Percentiles rank a stretch among this genome's conserved stretches.
Conservation (phyloP, 306 rosid genomes). For the Acacia crassicarpa region DNA sequence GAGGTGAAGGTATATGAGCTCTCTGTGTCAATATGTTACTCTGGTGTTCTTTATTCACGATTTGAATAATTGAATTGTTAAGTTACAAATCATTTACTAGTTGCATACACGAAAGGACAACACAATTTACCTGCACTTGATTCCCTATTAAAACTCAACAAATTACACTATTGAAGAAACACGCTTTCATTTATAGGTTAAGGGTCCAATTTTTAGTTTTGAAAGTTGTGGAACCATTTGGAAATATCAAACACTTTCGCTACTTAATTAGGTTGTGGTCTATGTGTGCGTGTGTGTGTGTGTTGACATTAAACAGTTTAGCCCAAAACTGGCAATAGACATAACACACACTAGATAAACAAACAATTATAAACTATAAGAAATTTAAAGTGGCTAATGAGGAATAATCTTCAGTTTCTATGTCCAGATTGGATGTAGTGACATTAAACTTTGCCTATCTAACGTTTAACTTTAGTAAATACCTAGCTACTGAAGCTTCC, state of each 20-base stretch:
- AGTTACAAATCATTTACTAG: neutral
- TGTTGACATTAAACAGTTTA: too few species aligned
- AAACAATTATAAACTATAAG: neutral
- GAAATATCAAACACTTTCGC: neutral
- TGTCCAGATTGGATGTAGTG: neutral
- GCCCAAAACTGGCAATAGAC: neutral
- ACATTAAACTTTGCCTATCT: neutral
- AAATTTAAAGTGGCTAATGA: neutral
- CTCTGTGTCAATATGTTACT: neutral
- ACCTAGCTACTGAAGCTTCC: conserved; percentile 12
- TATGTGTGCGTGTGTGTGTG: too few species aligned
- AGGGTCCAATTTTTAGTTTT: neutral
- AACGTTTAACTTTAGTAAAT: neutral
- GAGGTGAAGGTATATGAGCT: conserved; percentile 43
- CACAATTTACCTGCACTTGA: neutral
- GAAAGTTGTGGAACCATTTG: neutral
- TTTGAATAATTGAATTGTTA: neutral
- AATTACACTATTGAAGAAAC: neutral
- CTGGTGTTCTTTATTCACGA: neutral
- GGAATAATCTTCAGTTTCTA: neutral
- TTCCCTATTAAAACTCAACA: neutral
- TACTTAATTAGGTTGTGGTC: neutral
- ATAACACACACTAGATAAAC: neutral
- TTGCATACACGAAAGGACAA: neutral
- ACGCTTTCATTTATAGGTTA: neutral